Evolutionary conservation across 1,139 yeast species (phyloP), one percentile per base, ranked within the genome.

Genomic region (Sugiyamaella neomexicana): DNA sequence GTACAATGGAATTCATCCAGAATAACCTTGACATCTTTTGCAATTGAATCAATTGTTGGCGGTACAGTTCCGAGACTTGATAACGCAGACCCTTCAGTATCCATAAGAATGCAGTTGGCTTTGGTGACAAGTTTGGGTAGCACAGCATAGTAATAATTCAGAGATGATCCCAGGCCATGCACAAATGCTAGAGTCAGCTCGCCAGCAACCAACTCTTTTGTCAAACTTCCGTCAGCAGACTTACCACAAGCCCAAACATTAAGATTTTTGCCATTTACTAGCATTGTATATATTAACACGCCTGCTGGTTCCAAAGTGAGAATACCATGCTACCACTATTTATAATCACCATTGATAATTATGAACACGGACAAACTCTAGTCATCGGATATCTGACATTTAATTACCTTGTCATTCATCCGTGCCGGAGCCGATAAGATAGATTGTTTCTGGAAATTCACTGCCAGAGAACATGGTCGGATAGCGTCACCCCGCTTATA

Each of bases 81-180:
- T 42, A 60, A 55, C 1, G 60, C 69, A 8, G 69, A 62, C 2
- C 72, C 72, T 47, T 62, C 68, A 45, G 66, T 66, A 57, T 68
- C 72, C 34, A 68, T 54, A 23, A 68, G 56, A 20, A 68, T 55
- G 44, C 70, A 62, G 13, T 58, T 60, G 51, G 59, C 60, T 3
- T 52, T 45, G 1, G 53, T 52, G 10, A 65, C 55, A 7, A 66
- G 55, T 23, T 41, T 39, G 2, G 55, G 46, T 2, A 69, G 64
- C 6, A 65, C 50, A 5, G 68, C 57, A 41, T 59, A 66, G 51
- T 64, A 66, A 57, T 56, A 68, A 52, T 67, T 67, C 42, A 65
- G 71, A 3, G 70, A 63, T 5, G 72, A 68, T 9, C 72, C 72
- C 20, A 68, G 56, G 1, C 72, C 72, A 51, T 68, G 72, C 40